Base-by-base conservation (phyloP, 2,329 filamentous ascomycete species). In the Diplodia mutila region DNA sequence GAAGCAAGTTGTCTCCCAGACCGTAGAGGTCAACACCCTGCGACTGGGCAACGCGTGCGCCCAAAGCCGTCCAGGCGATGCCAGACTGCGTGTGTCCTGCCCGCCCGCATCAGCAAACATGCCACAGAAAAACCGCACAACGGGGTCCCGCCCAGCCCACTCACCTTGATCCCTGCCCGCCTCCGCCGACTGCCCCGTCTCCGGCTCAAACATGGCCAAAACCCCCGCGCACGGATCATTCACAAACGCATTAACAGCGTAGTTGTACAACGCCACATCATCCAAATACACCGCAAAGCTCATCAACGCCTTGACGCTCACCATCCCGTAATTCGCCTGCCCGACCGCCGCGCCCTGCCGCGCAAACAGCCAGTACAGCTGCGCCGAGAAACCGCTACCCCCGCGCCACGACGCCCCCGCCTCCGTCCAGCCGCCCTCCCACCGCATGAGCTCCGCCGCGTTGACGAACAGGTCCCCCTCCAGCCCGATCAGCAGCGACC, bases 391-490 rank as follows among this genome's bases (percentile, higher is more conserved):
- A 1, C 80, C 80, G 1, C 70, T 72, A 0, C 75, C 75, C 2
- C 80, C 80, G n/a, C 72, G 69, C 71, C 71, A 75, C n/a, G 66
- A 71, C 0, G 78, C 74, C 1, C 79, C 78, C 2, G 69, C 32
- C 67, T 82, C 80, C 0, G 71, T 71, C 80, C 80, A 82, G 25
- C 72, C 72, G 8, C 78, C 80, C 68, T 82, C 80, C 78, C 79
- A 81, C 34, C 80, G 76, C 79, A 82, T 80, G 34, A 82, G 81
- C 70, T 82, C 80, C 0, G 79, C 81, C 0, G 80, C 80, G 39
- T 82, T 82, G 23, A 75, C 79, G 9, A 82, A 75, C 18, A 82
- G 48, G 25, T 78, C 76, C 1, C 80, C 80, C 9, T 82, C 79
- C 0, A 82, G 70, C 0, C 76, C 79, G 7, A 81, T 70, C 5